Conservation (phyloP, 306 rosid genomes). For the Albizia julibrissin region DNA sequence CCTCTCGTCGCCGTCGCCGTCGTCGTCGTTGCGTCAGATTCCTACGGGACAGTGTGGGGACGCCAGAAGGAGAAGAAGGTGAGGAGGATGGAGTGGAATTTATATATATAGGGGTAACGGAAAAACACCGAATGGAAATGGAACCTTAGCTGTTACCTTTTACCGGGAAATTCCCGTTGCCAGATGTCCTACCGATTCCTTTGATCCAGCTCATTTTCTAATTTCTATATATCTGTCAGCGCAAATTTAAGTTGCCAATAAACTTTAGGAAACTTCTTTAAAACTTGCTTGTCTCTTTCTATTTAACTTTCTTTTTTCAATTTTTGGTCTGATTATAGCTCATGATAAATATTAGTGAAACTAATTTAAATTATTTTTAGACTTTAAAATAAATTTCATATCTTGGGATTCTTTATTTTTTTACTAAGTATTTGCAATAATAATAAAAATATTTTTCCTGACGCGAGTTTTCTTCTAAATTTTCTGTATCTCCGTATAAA, state of each 20-base stretch:
- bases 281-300: not conserved
- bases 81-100: not conserved
- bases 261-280: not conserved
- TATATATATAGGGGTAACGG: not conserved
- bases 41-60: not conserved
- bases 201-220: not conserved
- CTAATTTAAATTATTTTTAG: not conserved
- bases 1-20: not conserved
- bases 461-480: too few relatives aligned
- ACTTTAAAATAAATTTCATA: not conserved
- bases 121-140: not conserved
- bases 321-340: not conserved
- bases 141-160: not conserved
- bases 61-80: not conserved
- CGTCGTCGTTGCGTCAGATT: not conserved
- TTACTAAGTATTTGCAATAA: not conserved
- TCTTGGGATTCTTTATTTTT: not conserved
- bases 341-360: not conserved
- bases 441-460: too few relatives aligned
- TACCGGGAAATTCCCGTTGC: slow-evolving; percentile 25
- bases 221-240: not conserved
- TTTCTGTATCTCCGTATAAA: too few relatives aligned
- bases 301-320: not conserved
- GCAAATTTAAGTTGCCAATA: not conserved
- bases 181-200: not conserved